phyloP scores from a whole-genome alignment of 768 basidiomycete species.

The Russula sp. region DNA sequence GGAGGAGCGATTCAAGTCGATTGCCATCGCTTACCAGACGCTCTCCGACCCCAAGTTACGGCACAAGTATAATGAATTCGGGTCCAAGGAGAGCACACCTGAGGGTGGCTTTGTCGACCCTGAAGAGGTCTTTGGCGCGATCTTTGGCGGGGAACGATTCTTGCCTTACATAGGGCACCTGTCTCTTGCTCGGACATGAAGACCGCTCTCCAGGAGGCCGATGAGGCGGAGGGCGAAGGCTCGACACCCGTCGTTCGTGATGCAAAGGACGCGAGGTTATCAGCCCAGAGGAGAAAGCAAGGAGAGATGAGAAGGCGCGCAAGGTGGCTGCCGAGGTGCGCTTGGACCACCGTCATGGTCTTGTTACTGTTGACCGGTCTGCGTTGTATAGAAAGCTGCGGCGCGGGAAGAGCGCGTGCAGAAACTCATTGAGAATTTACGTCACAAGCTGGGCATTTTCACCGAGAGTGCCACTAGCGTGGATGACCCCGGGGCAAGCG shows the following conservation, averaged over 20 bases:
- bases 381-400: constrained; percentile 62
- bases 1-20: constrained; percentile 86
- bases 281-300: constrained; percentile 43
- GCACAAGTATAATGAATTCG: constrained; percentile 89
- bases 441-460: constrained; percentile 81
- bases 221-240: constrained; percentile 51
- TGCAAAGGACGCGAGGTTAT: constrained; percentile 47
- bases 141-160: constrained; percentile 88
- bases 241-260: constrained; percentile 47
- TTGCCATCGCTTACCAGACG: constrained; percentile 86
- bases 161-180: constrained; percentile 85
- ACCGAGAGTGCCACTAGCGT: constrained; percentile 77
- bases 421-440: constrained; percentile 74
- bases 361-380: constrained; percentile 22
- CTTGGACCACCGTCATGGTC: constrained; percentile 18
- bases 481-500: constrained; percentile 63
- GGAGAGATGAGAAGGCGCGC: constrained; percentile 64
- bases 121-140: constrained; percentile 68
- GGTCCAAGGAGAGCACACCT: constrained; percentile 73
- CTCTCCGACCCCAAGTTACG: constrained; percentile 74
- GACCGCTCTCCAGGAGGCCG: constrained; percentile 82
- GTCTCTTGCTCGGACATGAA: constrained; percentile 92
- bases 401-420: constrained; percentile 71
- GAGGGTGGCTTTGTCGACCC: constrained; percentile 90
- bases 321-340: constrained; percentile 67